These are phyloP conservation scores for Tricholoma terreum DNA, from an alignment of 768 basidiomycete species.

Conservation along the genomic window DNA sequence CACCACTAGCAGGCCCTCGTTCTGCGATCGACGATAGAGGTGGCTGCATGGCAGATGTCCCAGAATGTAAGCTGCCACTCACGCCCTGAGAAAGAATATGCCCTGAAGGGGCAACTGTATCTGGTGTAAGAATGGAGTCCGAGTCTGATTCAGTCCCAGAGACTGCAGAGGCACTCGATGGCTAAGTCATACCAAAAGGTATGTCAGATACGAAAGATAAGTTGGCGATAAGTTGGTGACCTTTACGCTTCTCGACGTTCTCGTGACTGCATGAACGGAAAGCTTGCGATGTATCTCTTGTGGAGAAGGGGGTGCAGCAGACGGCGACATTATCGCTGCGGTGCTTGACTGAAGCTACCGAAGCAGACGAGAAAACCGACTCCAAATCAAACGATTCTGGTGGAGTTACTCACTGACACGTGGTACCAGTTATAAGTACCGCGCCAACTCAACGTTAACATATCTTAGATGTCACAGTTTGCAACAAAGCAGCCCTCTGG, in stretches of 20 bases:
- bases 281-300: slow-evolving; percentile 88
- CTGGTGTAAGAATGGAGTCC: slow-evolving; percentile 64
- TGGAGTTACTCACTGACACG: not conserved
- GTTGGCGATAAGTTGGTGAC: slow-evolving; percentile 23
- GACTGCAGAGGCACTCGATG: slow-evolving; percentile 27
- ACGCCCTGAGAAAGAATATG: slow-evolving; percentile 23
- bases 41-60: slow-evolving; percentile 38
- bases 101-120: slow-evolving; percentile 40
- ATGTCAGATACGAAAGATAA: slow-evolving; percentile 8
- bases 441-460: too few relatives aligned
- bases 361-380: not conserved
- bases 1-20: slow-evolving; percentile 63
- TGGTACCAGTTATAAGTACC: not conserved
- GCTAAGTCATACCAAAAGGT: slow-evolving; percentile 12
- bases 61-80: slow-evolving; percentile 25
- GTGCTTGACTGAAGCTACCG: not conserved
- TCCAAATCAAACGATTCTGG: not conserved
- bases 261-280: slow-evolving; percentile 65
- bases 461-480: too few relatives aligned
- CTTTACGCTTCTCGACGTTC: slow-evolving; percentile 50
- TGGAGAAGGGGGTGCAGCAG: slow-evolving; percentile 69
- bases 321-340: slow-evolving; percentile 30
- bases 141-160: slow-evolving; percentile 88
- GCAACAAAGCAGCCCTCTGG: too few relatives aligned
- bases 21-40: slow-evolving; percentile 79